phyloP scores from a whole-genome alignment of 352 stramenopile genomes.

The Phytophthora pluvialis region DNA sequence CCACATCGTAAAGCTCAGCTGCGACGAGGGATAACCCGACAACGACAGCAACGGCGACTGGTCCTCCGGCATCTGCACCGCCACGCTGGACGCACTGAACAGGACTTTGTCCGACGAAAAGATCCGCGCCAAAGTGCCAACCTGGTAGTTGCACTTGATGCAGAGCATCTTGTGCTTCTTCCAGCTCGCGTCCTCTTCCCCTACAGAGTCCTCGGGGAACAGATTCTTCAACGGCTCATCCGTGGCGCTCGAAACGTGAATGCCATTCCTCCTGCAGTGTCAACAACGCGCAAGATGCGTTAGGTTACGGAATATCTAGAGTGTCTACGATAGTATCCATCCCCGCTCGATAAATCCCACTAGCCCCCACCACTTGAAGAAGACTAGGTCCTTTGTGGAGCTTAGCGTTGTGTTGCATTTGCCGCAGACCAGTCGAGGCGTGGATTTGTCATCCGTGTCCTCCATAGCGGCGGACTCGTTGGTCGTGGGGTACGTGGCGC shows the following conservation, averaged over 20 bases:
- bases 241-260: slow-evolving; percentile 74
- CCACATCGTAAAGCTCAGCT: slow-evolving; percentile 79
- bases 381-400: slow-evolving; percentile 70
- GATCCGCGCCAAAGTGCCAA: slow-evolving; percentile 66
- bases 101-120: slow-evolving; percentile 76
- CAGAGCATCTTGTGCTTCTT: slow-evolving; percentile 77
- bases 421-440: slow-evolving; percentile 65
- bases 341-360: neutral
- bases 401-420: slow-evolving; percentile 73
- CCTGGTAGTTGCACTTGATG: slow-evolving; percentile 64
- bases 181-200: slow-evolving; percentile 43
- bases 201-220: slow-evolving; percentile 47
- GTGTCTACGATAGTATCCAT: neutral
- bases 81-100: slow-evolving; percentile 70
- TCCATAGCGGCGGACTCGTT: slow-evolving; percentile 55
- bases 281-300: neutral
- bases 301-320: neutral
- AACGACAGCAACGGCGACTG: slow-evolving; percentile 75
- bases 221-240: slow-evolving; percentile 68
- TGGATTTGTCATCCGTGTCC: slow-evolving; percentile 45
- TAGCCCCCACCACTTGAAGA: slow-evolving; percentile 70
- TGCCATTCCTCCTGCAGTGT: slow-evolving; percentile 58
- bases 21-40: slow-evolving; percentile 77
- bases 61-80: slow-evolving; percentile 74
- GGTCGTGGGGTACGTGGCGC: slow-evolving; percentile 62